A percentile compares a stretch with the other conserved stretches of the same genome.
phyloP scores from a whole-genome alignment of 495 filamentous ascomycete species.

The Gamarada debralockiae region DNA sequence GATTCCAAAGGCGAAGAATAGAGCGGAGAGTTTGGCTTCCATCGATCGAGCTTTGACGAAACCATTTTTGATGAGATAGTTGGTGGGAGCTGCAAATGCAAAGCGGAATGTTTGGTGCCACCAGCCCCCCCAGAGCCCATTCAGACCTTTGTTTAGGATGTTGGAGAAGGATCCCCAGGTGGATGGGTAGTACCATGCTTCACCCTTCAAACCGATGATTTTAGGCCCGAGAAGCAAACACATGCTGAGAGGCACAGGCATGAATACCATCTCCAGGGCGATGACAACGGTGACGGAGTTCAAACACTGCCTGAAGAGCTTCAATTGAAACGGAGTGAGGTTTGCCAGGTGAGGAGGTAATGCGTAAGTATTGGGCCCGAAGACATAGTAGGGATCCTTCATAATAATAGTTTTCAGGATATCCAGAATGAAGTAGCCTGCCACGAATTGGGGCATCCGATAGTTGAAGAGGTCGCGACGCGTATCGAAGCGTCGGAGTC shows the following conservation, averaged over 20 bases:
- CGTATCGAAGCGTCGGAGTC: constrained; percentile 35
- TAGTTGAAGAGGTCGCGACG: constrained; percentile 39
- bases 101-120: constrained; percentile 88
- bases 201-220: constrained; percentile 43
- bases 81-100: constrained; percentile 57
- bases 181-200: constrained; percentile 64
- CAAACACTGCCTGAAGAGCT: constrained; percentile 46
- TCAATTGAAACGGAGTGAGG: constrained; percentile 36
- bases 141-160: constrained; percentile 62
- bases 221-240: constrained; percentile 46
- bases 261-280: constrained; percentile 39
- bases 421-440: constrained; percentile 63
- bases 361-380: constrained; percentile 38
- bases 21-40: constrained; percentile 7
- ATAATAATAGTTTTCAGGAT: constrained; percentile 60
- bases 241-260: constrained; percentile 46
- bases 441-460: constrained; percentile 42
- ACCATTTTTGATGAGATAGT: constrained; percentile 42
- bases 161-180: constrained; percentile 52
- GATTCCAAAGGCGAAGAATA: constrained; percentile 50
- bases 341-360: constrained; percentile 41
- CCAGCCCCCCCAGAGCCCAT: constrained; percentile 77
- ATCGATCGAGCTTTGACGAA: constrained; percentile 24
- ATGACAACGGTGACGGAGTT: constrained; percentile 44
- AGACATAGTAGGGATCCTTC: constrained; percentile 71